Evolutionary conservation across 164 flowering plant genomes (phyloP).

Genomic region (Vitis riparia): DNA sequence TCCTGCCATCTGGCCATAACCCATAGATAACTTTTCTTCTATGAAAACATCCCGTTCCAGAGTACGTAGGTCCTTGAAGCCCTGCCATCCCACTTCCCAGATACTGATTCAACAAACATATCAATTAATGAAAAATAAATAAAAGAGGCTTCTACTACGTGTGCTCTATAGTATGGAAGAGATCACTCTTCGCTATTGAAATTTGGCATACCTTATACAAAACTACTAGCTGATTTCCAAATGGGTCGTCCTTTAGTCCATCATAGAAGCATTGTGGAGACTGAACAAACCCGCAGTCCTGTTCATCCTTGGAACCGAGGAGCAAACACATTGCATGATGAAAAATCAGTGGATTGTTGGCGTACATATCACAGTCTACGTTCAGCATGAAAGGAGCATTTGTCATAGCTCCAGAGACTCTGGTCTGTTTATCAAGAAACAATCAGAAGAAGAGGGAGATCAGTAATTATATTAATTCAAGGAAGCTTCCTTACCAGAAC

Average conservation of each 20-base stretch:
- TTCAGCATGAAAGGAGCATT: conserved; percentile 73
- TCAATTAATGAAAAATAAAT: background rate
- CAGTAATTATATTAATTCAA: too few relatives aligned
- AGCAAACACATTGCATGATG: conserved; percentile 58
- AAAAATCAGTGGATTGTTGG: conserved; percentile 48
- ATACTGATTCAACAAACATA: conserved; percentile 8
- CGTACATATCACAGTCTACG: conserved; percentile 75
- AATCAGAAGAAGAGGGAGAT: too few relatives aligned
- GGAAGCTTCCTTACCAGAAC: conserved; percentile 36
- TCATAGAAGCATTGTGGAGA: conserved; percentile 55
- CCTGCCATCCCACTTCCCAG: conserved; percentile 33
- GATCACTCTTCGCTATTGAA: too few relatives aligned
- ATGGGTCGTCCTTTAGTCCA: conserved; percentile 47
- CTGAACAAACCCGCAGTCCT: conserved; percentile 48
- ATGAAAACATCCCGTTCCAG: conserved; percentile 60
- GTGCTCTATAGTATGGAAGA: too few relatives aligned
- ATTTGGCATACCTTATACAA: conserved; percentile 24
- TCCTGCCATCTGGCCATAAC: conserved; percentile 22
- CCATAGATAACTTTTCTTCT: conserved; percentile 60
- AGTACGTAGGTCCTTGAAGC: conserved; percentile 51
- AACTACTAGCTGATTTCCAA: conserved; percentile 34
- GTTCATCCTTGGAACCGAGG: conserved; percentile 29
- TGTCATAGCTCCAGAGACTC: conserved; percentile 73
- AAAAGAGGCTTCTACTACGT: too few relatives aligned
- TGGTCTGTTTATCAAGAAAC: conserved; percentile 26